Evolutionary conservation across 2,329 filamentous ascomycete genomes (phyloP).

Genomic region (Diaporthe batatas): DNA sequence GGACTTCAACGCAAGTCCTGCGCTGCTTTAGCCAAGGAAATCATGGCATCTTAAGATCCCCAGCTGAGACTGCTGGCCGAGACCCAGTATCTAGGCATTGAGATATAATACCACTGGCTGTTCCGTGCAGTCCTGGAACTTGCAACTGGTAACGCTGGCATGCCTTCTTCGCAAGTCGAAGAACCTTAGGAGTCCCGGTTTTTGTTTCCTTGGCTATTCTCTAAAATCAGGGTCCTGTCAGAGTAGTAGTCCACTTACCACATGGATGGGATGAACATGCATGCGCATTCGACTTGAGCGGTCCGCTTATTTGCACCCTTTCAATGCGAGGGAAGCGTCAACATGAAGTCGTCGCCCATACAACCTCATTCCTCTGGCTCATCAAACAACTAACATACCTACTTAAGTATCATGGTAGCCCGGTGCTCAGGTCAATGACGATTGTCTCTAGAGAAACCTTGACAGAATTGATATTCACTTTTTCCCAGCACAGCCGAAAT

Average conservation of each 20-base stretch:
- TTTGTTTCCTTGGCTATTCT: neutral
- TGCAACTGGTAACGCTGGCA: neutral
- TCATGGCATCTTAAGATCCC: too few relatives aligned
- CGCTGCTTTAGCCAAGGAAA: neutral
- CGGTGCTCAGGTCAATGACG: neutral
- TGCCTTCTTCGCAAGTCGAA: neutral
- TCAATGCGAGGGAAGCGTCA: neutral
- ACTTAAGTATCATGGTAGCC: neutral
- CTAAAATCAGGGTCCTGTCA: neutral
- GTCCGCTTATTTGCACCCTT: neutral
- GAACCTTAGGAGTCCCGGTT: too few relatives aligned
- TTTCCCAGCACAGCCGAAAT: too few relatives aligned
- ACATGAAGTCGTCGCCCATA: constrained; percentile 9
- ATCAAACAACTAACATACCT: too few relatives aligned
- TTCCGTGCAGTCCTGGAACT: neutral
- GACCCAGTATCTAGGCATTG: neutral
- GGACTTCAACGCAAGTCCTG: neutral
- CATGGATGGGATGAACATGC: too few relatives aligned
- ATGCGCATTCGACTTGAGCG: neutral
- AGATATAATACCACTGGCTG: neutral
- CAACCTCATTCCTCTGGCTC: neutral
- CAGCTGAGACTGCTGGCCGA: neutral
- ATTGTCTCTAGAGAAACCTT: neutral
- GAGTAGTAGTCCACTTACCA: neutral
- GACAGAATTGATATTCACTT: neutral